phyloP scores from a whole-genome alignment of 306 rosid genomes.

The Ziziphus jujuba region DNA sequence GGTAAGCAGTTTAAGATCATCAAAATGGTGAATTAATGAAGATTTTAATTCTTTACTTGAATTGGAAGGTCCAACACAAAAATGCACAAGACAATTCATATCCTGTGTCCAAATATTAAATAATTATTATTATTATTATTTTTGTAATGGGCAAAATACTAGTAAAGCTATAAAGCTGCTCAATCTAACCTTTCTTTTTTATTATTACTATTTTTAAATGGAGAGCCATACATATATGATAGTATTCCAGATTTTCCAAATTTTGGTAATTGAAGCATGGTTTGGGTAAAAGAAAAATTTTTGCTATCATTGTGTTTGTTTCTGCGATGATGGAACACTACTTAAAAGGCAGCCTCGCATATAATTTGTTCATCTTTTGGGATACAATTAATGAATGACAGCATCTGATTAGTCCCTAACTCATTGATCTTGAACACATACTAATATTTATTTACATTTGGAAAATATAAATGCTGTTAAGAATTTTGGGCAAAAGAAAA shows the following conservation, averaged over 20 bases:
- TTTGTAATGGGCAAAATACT: too few relatives aligned
- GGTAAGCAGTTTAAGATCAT: too few relatives aligned
- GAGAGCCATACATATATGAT: too few relatives aligned
- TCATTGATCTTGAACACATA: not conserved
- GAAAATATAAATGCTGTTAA: slow-evolving; percentile 5
- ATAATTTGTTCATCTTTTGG: slow-evolving; percentile 14
- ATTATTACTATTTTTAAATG: too few relatives aligned
- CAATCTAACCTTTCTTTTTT: too few relatives aligned
- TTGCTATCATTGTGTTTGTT: slow-evolving; percentile 19
- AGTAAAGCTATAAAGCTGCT: too few relatives aligned
- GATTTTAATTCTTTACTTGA: not conserved
- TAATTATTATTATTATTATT: too few relatives aligned
- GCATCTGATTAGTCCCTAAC: slow-evolving; percentile 9
- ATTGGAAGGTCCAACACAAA: slow-evolving; percentile 1
- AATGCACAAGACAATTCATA: not conserved
- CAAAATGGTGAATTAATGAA: too few relatives aligned
- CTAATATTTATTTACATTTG: not conserved
- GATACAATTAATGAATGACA: not conserved
- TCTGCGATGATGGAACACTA: slow-evolving; percentile 16
- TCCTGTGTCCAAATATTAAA: not conserved
- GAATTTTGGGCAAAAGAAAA: not conserved
- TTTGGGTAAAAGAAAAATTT: not conserved
- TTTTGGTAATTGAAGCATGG: not conserved
- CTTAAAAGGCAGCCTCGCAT: not conserved
- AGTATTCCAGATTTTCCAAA: slow-evolving; percentile 3